These are phyloP conservation scores for Penicillium malachiteum DNA, from an alignment of 495 filamentous ascomycete species.

Conservation along the genomic window DNA sequence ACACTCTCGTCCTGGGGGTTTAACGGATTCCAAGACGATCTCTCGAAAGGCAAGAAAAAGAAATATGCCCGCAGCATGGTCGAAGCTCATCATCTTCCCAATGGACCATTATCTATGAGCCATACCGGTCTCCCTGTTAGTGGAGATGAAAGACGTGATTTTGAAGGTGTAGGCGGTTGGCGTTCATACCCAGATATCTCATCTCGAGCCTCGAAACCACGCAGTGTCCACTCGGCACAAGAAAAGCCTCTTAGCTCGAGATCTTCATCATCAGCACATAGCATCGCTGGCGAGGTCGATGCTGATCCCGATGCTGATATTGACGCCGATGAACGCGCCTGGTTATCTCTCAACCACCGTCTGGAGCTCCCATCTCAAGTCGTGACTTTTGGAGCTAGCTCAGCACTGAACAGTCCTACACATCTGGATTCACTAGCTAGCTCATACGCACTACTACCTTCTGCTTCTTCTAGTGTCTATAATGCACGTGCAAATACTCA, in stretches of 20 bases:
- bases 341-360: slow-evolving; percentile 72
- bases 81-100: slow-evolving; percentile 19
- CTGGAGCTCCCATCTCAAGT: slow-evolving; percentile 61
- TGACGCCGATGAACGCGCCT: slow-evolving; percentile 59
- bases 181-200: slow-evolving; percentile 33
- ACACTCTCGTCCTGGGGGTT: slow-evolving; percentile 12
- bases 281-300: slow-evolving; percentile 15
- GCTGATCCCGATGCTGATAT: slow-evolving; percentile 15
- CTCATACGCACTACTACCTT: slow-evolving; percentile 7
- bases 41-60: slow-evolving; percentile 6
- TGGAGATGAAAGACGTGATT: slow-evolving; percentile 61
- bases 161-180: slow-evolving; percentile 86
- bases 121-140: slow-evolving; percentile 33
- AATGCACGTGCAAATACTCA: background rate
- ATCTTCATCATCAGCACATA: slow-evolving; percentile 43
- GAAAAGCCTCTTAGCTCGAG: slow-evolving; percentile 23
- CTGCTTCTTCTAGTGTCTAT: background rate
- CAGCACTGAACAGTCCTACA: slow-evolving; percentile 10
- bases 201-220: slow-evolving; percentile 30
- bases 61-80: slow-evolving; percentile 23
- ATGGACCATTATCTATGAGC: slow-evolving; percentile 3
- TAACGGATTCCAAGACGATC: slow-evolving; percentile 11
- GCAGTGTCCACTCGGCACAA: slow-evolving; percentile 5
- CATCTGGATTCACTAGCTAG: background rate
- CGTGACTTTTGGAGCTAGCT: slow-evolving; percentile 20